Evolutionary conservation across 2,329 filamentous ascomycete species (phyloP), one percentile per base, ranked within the genome.

Genomic region (Incumbomyces lentus): DNA sequence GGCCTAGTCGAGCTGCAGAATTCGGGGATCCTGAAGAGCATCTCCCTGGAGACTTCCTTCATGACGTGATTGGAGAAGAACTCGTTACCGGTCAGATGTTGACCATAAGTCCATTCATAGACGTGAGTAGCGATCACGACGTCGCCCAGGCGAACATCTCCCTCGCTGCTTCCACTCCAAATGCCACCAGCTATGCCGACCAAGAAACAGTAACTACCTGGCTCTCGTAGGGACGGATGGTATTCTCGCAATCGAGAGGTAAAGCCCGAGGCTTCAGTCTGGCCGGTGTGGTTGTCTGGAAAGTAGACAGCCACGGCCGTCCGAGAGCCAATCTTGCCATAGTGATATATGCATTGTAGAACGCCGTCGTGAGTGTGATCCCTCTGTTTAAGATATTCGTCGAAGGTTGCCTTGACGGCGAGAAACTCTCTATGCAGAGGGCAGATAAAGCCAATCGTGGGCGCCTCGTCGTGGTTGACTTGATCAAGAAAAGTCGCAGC

Each of bases 181-280:
- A 58, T 49, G 16, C 59, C 59, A 3, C 58, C 56, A 1, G 55
- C 58, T 40, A 60, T 57, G 5, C 58, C 58, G 11, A 60, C 57
- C 44, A 60, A 47, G 33, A 35, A 35, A 35, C 33, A n/a, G 16
- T 35, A 35, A 11, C 33, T 35, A 11, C 33, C 33, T 4, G 13
- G n/a, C 16, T 35, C 33, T 35, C 16, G n/a, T 17, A 35, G 12
- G 16, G n/a, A 14, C 16, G 33, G 33, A 12, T 35, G 33, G 13
- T 14, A 4, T 17, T 17, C 16, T 4, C 13, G n/a, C n/a, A 35
- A 17, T 35, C 16, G 13, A 12, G n/a, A 4, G n/a, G 33, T 17
- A 17, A n/a, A 35, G n/a, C 16, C 16, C 12, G 33, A 35, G 16
- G 33, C 33, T 11, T 35, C 33, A 35, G 16, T 35, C n/a, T n/a